A percentile compares a stretch with the other conserved stretches of the same genome.
These are phyloP conservation scores for Ceratocystis albifundus DNA, from an alignment of 2,329 filamentous ascomycete species.

Conservation along the genomic window DNA sequence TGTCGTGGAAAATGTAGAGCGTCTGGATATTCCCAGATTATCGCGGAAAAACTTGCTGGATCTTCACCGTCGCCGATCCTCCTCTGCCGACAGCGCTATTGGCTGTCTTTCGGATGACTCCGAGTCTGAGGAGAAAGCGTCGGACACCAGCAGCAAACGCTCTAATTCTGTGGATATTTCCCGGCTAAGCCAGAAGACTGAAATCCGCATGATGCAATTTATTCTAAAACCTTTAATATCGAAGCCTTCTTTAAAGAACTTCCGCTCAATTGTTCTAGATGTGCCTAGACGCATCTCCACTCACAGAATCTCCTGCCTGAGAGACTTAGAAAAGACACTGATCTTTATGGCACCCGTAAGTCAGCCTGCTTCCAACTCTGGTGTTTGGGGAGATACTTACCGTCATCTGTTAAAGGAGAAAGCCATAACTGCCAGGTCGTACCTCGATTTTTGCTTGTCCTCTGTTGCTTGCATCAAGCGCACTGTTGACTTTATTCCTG, in stretches of 20 bases:
- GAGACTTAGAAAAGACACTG: conserved; percentile 88
- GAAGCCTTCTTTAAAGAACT: conserved; percentile 62
- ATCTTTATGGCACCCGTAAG: conserved; percentile 90
- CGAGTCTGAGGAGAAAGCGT: conserved; percentile 16
- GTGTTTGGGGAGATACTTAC: conserved; percentile 54
- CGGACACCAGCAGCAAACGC: conserved; percentile 13
- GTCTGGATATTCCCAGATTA: conserved; percentile 41
- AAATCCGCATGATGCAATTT: conserved; percentile 59
- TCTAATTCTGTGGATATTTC: conserved; percentile 1
- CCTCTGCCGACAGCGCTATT: conserved; percentile 21
- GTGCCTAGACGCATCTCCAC: conserved; percentile 67
- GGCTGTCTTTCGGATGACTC: conserved; percentile 19
- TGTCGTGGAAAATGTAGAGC: conserved; percentile 26
- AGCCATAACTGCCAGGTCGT: conserved; percentile 57
- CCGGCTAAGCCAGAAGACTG: conserved; percentile 19
- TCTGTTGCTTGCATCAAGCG: conserved; percentile 84
- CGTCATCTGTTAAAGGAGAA: conserved; percentile 66
- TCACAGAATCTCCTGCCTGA: conserved; percentile 79
- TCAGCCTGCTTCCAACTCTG: conserved; percentile 45
- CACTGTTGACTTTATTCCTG: conserved; percentile 73
- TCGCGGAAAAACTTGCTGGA: neutral
- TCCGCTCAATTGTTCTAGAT: conserved; percentile 67
- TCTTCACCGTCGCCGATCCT: conserved; percentile 17
- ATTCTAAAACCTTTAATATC: conserved; percentile 67
- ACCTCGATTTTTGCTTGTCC: conserved; percentile 79